Base-by-base conservation (phyloP, 179 eudicot species). In the Silene coronaria region DNA sequence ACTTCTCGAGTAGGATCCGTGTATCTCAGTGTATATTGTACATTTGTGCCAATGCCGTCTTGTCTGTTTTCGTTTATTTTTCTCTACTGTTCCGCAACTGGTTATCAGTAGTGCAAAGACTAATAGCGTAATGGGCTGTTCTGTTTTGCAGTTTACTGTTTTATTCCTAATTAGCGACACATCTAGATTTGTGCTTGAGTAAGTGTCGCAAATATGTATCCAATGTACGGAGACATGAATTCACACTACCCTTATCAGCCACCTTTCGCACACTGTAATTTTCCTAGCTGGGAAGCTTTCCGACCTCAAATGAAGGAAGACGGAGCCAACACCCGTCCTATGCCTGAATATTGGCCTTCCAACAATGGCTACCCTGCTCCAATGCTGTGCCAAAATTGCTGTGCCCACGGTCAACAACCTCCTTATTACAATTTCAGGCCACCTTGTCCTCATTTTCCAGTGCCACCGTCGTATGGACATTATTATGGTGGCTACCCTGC, bases 301-400 rank as follows among this genome's bases (percentile, higher is more conserved):
- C 77, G 78, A 21, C 79, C 89, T 77, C 88, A 75, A 67, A 71
- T 78, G 80, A 85, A 80, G 45, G 73, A 74, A 36, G 84, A 80
- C 61, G 62, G 67, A 46, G 1, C 82, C 6, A 74, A 64, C 26
- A 63, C 82, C 42, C 82, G 86, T 13, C 28, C 60, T 38, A 24
- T 42, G 6, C 72, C 84, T 64, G 87, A 84, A 73, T 23, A 81
- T 59, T 85, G 85, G 85, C 90, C 86, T 78, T 80, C 77, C 62
- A 84, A 68, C 80, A 78, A 76, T 24, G 87, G 83, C 58, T 72
- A 81, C 78, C 73, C 83, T 4, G 16, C 57, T 30, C 87, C 89
- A 24, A 55, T 51, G 12, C 82, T 73, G 53, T 87, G 82, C 78
- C 89, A 83, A 45, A 82, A 80, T 28, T 88, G 88, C 76, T 86